Percentiles rank a stretch among this genome's conserved stretches.
Conservation (phyloP, 257 asterid genomes). For the Vinca minor region DNA sequence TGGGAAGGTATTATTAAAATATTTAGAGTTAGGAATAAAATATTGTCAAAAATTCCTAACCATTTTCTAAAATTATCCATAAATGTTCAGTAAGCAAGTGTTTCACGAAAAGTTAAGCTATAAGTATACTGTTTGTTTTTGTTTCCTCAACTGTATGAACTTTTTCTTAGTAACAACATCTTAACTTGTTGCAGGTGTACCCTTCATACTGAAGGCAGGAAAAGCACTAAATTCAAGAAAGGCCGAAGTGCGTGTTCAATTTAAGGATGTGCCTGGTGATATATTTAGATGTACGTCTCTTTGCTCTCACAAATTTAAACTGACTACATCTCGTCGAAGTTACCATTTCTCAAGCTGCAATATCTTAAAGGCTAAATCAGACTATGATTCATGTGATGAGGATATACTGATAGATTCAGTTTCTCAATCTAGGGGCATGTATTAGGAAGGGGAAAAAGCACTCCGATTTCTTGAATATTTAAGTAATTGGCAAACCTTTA, state of each 20-base stretch:
- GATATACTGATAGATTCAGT: background rate
- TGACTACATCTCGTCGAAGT: background rate
- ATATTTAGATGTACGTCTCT: conserved; percentile 59
- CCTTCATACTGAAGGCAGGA: conserved; percentile 95
- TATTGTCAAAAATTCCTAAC: background rate
- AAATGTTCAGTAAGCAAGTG: background rate
- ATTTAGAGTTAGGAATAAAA: background rate
- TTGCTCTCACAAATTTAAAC: background rate
- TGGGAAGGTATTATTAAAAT: conserved; percentile 66
- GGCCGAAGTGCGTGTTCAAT: conserved; percentile 90
- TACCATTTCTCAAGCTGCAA: background rate
- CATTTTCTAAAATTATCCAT: background rate
- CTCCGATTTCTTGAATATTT: too few relatives aligned
- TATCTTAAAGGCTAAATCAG: background rate
- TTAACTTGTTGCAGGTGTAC: conserved; percentile 60
- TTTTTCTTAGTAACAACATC: background rate
- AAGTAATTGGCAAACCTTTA: too few relatives aligned
- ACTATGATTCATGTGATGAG: background rate
- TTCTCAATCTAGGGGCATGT: background rate
- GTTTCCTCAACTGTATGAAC: background rate
- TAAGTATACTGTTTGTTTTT: background rate
- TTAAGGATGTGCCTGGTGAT: conserved; percentile 98
- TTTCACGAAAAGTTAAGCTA: background rate
- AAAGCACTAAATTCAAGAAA: conserved; percentile 89
- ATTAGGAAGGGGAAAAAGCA: too few relatives aligned